Evolutionary conservation across 305 asterid genomes (phyloP).

Genomic region (Lippia alba): DNA sequence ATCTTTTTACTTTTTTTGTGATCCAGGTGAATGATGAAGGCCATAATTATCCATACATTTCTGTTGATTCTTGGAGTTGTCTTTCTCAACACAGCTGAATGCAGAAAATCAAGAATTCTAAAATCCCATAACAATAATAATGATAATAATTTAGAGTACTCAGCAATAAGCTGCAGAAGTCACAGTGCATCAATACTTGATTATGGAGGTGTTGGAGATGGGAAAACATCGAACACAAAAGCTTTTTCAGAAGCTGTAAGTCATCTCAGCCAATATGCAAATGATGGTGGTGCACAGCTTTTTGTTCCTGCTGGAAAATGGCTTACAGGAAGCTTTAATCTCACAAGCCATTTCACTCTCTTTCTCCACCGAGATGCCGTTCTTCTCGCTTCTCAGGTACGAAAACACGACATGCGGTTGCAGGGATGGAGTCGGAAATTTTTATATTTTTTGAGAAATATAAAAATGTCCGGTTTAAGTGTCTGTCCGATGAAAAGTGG

Average conservation of each 20-base stretch:
- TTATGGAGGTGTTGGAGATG: constrained; percentile 69
- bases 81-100: constrained; percentile 35
- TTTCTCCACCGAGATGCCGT: constrained; percentile 59
- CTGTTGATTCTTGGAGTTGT: constrained; percentile 32
- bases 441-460: too few relatives aligned
- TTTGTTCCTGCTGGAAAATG: constrained; percentile 68
- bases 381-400: constrained; percentile 70
- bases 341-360: constrained; percentile 71
- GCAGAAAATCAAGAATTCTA: constrained; percentile 41
- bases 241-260: constrained; percentile 56
- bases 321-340: constrained; percentile 68
- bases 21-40: constrained; percentile 36
- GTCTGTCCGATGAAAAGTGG: too few relatives aligned
- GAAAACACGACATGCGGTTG: not conserved
- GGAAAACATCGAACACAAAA: constrained; percentile 53
- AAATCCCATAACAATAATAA: constrained; percentile 6
- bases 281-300: constrained; percentile 59
- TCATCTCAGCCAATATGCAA: constrained; percentile 46
- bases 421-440: too few relatives aligned
- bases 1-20: too few relatives aligned
- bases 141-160: constrained; percentile 35
- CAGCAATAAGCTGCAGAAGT: constrained; percentile 60
- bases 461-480: too few relatives aligned
- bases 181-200: constrained; percentile 65
- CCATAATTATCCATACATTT: not conserved